These are phyloP conservation scores for Aspergillus calidoustus DNA, from an alignment of 2,329 filamentous ascomycete species.

Conservation along the genomic window DNA sequence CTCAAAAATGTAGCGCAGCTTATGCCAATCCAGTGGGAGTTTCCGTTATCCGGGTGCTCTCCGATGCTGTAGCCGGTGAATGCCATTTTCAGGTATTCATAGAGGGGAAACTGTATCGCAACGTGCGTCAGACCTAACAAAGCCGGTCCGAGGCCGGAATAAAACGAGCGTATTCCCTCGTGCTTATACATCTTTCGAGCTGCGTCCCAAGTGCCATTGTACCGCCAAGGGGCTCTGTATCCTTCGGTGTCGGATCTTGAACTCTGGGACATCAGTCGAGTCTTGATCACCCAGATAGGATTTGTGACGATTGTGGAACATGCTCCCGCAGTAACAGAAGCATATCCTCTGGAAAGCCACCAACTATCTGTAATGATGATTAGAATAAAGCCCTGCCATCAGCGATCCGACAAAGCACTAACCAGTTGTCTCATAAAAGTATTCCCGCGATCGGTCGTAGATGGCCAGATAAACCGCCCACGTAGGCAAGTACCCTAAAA, in stretches of 20 bases:
- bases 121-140: constrained; percentile 92
- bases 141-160: constrained; percentile 90
- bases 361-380: constrained; percentile 63
- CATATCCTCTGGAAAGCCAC: constrained; percentile 81
- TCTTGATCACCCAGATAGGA: constrained; percentile 99
- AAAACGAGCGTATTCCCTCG: constrained; percentile 89
- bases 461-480: constrained; percentile 99
- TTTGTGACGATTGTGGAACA: constrained; percentile 95
- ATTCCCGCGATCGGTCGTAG: constrained; percentile 85
- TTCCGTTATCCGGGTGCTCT: constrained; percentile 62
- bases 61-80: constrained; percentile 94
- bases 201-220: constrained; percentile 85
- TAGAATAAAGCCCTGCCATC: neutral
- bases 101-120: constrained; percentile 94
- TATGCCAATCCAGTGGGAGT: constrained; percentile 80
- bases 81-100: constrained; percentile 87
- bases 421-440: constrained; percentile 71
- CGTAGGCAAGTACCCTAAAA: constrained; percentile 92
- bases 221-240: constrained; percentile 73
- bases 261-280: constrained; percentile 92
- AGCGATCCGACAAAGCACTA: constrained; percentile 31
- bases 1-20: constrained; percentile 87
- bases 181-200: constrained; percentile 93
- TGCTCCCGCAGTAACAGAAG: constrained; percentile 86
- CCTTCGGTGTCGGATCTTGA: constrained; percentile 57